phyloP scores from a whole-genome alignment of 2,329 filamentous ascomycete genomes.

The Nigrospora sphaerica region DNA sequence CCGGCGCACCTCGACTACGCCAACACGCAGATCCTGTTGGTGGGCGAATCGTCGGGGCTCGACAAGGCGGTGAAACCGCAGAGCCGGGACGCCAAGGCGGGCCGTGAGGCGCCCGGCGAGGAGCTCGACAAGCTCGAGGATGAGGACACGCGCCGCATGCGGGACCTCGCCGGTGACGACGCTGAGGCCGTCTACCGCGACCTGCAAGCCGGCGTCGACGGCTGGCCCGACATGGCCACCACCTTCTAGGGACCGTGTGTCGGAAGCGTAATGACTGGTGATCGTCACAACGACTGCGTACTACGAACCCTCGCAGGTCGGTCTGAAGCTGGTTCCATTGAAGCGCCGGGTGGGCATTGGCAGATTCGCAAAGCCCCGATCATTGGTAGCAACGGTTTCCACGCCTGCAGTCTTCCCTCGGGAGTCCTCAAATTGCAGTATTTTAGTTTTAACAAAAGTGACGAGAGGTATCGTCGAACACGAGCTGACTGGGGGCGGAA shows the following conservation, averaged over 20 bases:
- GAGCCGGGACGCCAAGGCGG: slow-evolving; percentile 48
- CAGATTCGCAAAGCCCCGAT: too few relatives aligned
- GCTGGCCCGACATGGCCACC: slow-evolving; percentile 57
- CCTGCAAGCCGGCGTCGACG: slow-evolving; percentile 41
- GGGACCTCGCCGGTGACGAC: slow-evolving; percentile 37
- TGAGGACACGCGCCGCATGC: slow-evolving; percentile 64
- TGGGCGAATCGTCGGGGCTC: slow-evolving; percentile 59
- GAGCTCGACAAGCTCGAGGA: slow-evolving; percentile 69
- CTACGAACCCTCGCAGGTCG: too few relatives aligned
- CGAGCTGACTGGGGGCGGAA: too few relatives aligned
- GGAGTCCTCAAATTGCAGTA: too few relatives aligned
- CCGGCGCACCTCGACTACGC: slow-evolving; percentile 69
- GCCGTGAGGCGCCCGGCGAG: slow-evolving; percentile 58
- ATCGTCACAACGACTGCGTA: too few relatives aligned
- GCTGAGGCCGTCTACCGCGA: slow-evolving; percentile 39
- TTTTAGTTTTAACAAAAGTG: too few relatives aligned
- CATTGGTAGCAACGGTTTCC: too few relatives aligned
- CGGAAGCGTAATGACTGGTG: too few relatives aligned
- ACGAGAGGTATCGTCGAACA: too few relatives aligned
- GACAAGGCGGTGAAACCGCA: slow-evolving; percentile 49
- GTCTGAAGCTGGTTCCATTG: too few relatives aligned
- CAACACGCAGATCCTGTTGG: slow-evolving; percentile 70
- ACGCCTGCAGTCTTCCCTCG: too few relatives aligned
- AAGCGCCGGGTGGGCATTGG: too few relatives aligned
- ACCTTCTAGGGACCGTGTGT: slow-evolving; percentile 35